Evolutionary conservation across 2,329 filamentous ascomycete genomes (phyloP), one percentile per base, ranked within the genome.

Genomic region (Aspergillus japonicus): DNA sequence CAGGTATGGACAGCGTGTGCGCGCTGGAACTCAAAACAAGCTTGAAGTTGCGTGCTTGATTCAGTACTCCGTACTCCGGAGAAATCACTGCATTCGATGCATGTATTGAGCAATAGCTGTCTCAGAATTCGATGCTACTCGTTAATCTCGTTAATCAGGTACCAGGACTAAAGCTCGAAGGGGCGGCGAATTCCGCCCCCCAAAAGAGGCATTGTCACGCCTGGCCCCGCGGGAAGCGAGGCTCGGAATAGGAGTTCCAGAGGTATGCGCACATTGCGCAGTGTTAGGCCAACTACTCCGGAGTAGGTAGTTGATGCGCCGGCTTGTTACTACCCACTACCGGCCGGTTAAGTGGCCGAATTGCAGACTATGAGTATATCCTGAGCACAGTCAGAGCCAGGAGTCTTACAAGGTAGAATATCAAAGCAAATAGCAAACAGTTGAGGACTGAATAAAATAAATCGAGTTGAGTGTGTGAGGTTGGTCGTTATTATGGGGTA

Each of bases 121-220:
- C 26, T 23, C 24, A 31, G 35, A 53, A 50, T 47, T 35, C 50
- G 48, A 59, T 50, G 35, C n/a, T 50, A 52, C 21, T 23, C 21
- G 21, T 23, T 23, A 23, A 23, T 23, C 3, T 23, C 23, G 23
- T 23, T 23, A 48, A 33, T 26, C 19, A 54, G 57, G 54, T 35
- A 57, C 39, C 23, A 26, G 14, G 23, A 57, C 26, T 29, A 24
- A 33, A 47, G 26, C 24, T 19, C 33, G 29, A 58, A 52, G 26
- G 42, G 50, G 54, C 57, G 57, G 60, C 54, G 58, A 50, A 56
- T 49, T 19, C 49, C 60, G 56, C 54, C 57, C 54, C 57, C 35
- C 26, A 60, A 60, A 23, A 12, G 21, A 5, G 50, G 21, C 10
- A n/a, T 35, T 44, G 33, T 47, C 24, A 54, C 51, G 33, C 33